Evolutionary conservation across 208 protist genomes (phyloP).

Genomic region (Acanthamoeba triangularis): DNA sequence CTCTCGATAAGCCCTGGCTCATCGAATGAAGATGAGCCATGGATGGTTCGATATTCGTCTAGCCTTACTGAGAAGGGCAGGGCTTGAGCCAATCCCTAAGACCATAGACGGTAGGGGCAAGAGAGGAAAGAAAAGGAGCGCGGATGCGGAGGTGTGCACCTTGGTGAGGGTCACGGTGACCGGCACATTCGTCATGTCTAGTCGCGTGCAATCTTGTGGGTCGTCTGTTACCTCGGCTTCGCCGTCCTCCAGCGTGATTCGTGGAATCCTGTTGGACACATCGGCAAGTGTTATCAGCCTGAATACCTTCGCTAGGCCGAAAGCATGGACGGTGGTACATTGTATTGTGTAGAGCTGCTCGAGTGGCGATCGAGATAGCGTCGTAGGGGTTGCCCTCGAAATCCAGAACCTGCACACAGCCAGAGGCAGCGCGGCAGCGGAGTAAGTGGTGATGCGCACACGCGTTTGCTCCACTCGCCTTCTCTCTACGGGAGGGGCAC

Average conservation of each 20-base stretch:
- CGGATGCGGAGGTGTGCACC: not conserved
- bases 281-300: conserved; percentile 28
- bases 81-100: conserved; percentile 44
- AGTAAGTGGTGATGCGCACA: not conserved
- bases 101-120: not conserved
- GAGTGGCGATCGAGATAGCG: conserved; percentile 81
- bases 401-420: conserved; percentile 73
- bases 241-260: not conserved
- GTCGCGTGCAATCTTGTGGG: conserved; percentile 20
- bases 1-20: not conserved
- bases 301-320: not conserved
- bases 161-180: conserved; percentile 81
- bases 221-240: conserved; percentile 25
- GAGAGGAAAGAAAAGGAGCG: not conserved
- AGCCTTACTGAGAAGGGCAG: conserved; percentile 25
- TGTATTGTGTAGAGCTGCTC: conserved; percentile 82
- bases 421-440: not conserved
- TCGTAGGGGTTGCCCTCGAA: conserved; percentile 83
- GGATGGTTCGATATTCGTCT: not conserved
- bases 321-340: conserved; percentile 46
- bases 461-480: not conserved
- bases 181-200: conserved; percentile 74
- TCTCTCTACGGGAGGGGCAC: not conserved
- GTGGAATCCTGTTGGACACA: conserved; percentile 52
- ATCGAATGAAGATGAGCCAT: not conserved